Percentiles rank a stretch among this genome's conserved stretches.
phyloP scores from a whole-genome alignment of 2,329 filamentous ascomycete genomes.

The Pseudogymnoascus sp. region DNA sequence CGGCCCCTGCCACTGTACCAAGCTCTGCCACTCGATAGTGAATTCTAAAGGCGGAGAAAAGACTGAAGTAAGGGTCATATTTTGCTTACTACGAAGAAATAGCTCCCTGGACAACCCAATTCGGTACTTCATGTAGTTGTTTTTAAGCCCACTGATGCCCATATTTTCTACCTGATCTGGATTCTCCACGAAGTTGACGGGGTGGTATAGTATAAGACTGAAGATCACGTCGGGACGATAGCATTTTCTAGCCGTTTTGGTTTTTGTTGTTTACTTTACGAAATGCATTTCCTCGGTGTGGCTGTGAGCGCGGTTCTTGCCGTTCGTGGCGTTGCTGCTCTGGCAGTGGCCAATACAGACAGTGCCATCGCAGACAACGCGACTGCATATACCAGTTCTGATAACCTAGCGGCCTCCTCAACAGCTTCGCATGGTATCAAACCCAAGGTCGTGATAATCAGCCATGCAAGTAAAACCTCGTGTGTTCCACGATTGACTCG shows the following conservation, averaged over 20 bases:
- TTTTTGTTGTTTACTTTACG: neutral
- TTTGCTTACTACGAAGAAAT: neutral
- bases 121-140: neutral
- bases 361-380: neutral
- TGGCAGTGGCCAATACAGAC: neutral
- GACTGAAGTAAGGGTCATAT: neutral
- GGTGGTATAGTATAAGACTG: neutral
- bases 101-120: neutral
- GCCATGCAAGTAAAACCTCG: slow-evolving; percentile 40
- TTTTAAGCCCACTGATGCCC: neutral
- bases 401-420: neutral
- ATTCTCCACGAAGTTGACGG: neutral
- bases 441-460: slow-evolving; percentile 56
- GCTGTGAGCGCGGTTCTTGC: neutral
- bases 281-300: neutral
- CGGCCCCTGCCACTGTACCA: neutral
- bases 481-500: neutral
- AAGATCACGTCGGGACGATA: neutral
- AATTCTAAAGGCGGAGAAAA: neutral
- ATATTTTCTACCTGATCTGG: neutral
- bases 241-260: neutral
- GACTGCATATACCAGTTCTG: neutral
- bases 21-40: neutral
- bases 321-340: neutral
- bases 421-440: slow-evolving; percentile 28